Conservation (phyloP, 192 early-diverging fungal genomes). For the Linnemannia elongata region DNA sequence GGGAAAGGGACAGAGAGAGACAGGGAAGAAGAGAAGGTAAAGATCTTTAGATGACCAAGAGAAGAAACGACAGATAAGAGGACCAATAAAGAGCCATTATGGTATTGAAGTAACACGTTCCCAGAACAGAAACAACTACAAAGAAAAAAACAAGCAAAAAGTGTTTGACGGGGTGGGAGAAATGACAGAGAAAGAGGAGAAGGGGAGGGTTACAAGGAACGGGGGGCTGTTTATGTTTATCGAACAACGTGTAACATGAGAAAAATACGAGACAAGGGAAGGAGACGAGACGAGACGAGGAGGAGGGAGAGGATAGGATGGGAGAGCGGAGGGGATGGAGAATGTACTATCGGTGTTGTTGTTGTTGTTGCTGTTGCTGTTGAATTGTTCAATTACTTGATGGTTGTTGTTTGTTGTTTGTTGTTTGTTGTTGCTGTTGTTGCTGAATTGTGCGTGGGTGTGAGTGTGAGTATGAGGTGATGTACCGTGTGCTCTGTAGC, state of each 20-base stretch:
- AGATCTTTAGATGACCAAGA: not conserved
- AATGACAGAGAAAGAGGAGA: not conserved
- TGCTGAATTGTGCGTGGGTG: not conserved
- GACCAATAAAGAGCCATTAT: not conserved
- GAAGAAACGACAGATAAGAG: not conserved
- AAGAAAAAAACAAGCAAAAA: not conserved
- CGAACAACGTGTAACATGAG: not conserved
- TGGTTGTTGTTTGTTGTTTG: not conserved
- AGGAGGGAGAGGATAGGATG: not conserved
- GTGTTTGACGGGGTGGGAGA: not conserved
- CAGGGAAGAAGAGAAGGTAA: not conserved
- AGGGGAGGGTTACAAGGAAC: not conserved
- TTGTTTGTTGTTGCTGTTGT: not conserved
- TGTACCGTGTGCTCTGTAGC: not conserved
- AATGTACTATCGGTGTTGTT: slow-evolving; percentile 4
- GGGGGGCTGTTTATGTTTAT: not conserved
- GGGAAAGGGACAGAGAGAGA: not conserved
- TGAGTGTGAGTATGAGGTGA: too few species aligned
- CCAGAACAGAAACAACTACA: not conserved
- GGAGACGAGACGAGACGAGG: not conserved
- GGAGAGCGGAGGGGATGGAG: slow-evolving; percentile 2
- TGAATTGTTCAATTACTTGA: not conserved
- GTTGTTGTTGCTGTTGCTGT: not conserved
- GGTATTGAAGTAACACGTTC: not conserved
- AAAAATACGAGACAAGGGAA: not conserved